Conservation (phyloP, 2,329 filamentous ascomycete genomes). For the Scleromitrula shiraiana region DNA sequence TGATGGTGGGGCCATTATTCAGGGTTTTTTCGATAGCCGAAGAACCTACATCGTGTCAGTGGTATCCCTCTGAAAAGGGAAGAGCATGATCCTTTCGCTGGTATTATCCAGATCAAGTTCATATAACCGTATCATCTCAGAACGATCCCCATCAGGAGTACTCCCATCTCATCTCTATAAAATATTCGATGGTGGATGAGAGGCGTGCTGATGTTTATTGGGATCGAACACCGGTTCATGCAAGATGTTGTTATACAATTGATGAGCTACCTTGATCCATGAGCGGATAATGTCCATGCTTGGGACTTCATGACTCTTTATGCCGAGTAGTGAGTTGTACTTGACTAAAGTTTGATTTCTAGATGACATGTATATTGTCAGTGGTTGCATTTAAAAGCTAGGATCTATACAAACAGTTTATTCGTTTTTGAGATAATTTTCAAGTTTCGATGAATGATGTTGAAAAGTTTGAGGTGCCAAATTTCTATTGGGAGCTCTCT, state of each 20-base stretch:
- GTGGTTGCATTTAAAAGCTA: neutral
- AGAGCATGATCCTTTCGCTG: constrained; percentile 98
- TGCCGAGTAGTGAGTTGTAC: constrained; percentile 18
- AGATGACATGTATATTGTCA: neutral
- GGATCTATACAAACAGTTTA: constrained; percentile 1
- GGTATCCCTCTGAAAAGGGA: constrained; percentile 31
- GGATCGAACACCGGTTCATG: constrained; percentile 59
- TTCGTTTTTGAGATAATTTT: neutral
- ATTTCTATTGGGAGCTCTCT: neutral
- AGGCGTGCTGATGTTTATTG: constrained; percentile 23
- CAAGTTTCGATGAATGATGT: no score
- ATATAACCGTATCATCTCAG: constrained; percentile 83
- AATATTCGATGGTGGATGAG: constrained; percentile 23
- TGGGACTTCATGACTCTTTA: constrained; percentile 26
- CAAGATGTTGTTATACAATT: constrained; percentile 38
- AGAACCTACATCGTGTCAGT: constrained; percentile 36
- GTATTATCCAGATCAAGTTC: constrained; percentile 99
- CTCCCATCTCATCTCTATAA: constrained; percentile 24
- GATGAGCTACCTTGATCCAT: constrained; percentile 31
- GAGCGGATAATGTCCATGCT: constrained; percentile 27
- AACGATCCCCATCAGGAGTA: constrained; percentile 33
- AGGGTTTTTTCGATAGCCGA: constrained; percentile 26
- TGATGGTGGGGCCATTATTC: constrained; percentile 71
- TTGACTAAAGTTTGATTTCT: constrained; percentile 12
- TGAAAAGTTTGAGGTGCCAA: no score